Conservation (phyloP, 2,329 filamentous ascomycete species). For the Neophaeococcomyces aloes region DNA sequence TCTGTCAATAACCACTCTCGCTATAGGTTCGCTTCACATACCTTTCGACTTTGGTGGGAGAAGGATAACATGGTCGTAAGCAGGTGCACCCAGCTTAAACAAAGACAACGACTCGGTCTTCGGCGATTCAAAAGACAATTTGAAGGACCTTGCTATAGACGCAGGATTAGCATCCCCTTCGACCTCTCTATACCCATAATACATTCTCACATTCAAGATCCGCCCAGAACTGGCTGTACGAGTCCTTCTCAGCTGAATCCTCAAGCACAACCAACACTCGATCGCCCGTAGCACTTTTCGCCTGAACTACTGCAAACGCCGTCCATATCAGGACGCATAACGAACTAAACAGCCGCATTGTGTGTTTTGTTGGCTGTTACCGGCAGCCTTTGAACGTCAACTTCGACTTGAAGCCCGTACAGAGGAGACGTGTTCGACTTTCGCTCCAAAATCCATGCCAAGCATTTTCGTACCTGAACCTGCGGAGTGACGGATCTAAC, state of each 20-base stretch:
- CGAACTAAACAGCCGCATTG: constrained; percentile 64
- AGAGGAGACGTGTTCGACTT: too few relatives aligned
- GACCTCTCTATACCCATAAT: constrained; percentile 1
- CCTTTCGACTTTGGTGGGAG: constrained; percentile 86
- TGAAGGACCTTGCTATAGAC: constrained; percentile 66
- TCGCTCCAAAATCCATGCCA: too few relatives aligned
- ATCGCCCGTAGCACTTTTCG: constrained; percentile 67
- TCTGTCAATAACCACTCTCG: constrained; percentile 6
- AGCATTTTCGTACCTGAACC: too few relatives aligned
- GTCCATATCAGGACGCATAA: constrained; percentile 46
- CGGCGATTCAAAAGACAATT: constrained; percentile 69
- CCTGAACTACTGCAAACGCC: constrained; percentile 57
- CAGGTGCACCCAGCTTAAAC: constrained; percentile 75
- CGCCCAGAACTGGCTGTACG: constrained; percentile 65
- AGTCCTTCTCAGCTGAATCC: constrained; percentile 65
- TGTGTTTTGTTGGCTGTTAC: constrained; percentile 23
- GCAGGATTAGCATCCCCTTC: background rate
- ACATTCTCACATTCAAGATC: constrained; percentile 35
- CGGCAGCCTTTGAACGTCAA: constrained; percentile 5
- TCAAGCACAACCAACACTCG: constrained; percentile 80
- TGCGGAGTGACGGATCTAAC: too few relatives aligned
- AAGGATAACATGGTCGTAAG: constrained; percentile 83
- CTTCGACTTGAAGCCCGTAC: background rate
- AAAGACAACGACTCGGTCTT: constrained; percentile 68
- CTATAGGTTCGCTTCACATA: constrained; percentile 28